Evolutionary conservation across 225 moss, liverwort and hornwort genomes (phyloP).

Genomic region (Physcomitrium patens): DNA sequence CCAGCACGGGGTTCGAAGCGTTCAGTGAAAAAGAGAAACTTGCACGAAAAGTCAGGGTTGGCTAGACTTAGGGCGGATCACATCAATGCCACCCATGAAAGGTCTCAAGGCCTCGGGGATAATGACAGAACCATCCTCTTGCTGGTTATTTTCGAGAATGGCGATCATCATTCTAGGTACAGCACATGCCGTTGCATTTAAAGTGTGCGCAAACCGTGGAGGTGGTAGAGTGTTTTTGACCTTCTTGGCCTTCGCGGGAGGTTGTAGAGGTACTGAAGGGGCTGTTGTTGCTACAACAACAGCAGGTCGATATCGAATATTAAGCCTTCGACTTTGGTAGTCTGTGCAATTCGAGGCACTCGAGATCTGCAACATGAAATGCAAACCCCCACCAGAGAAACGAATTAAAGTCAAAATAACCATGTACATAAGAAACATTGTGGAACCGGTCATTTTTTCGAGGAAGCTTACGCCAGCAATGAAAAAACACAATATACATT

Average conservation of each 20-base stretch:
- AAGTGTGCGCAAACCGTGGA: slow-evolving; percentile 77
- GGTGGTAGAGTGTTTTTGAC: slow-evolving; percentile 66
- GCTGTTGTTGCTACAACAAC: neutral
- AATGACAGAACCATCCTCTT: slow-evolving; percentile 79
- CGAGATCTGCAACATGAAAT: slow-evolving; percentile 65
- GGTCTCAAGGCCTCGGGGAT: slow-evolving; percentile 82
- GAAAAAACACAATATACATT: neutral
- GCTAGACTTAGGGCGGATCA: slow-evolving; percentile 62
- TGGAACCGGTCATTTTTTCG: too few species aligned
- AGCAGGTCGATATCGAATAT: slow-evolving; percentile 82
- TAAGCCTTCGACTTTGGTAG: slow-evolving; percentile 92
- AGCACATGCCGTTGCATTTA: slow-evolving; percentile 97
- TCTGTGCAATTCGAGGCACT: slow-evolving; percentile 98
- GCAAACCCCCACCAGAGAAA: neutral
- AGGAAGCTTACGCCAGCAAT: too few species aligned
- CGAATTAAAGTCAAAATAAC: slow-evolving; percentile 18
- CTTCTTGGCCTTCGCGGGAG: slow-evolving; percentile 52
- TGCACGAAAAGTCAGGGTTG: neutral
- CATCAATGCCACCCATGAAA: slow-evolving; percentile 79
- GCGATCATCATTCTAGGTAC: slow-evolving; percentile 96
- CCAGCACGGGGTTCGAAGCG: neutral
- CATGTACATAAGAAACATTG: neutral
- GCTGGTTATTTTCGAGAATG: slow-evolving; percentile 90
- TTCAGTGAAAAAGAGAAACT: too few species aligned
- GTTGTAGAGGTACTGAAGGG: slow-evolving; percentile 26